These are phyloP conservation scores for Coemansia umbellata DNA, from an alignment of 192 early-diverging fungal species.

Conservation along the genomic window DNA sequence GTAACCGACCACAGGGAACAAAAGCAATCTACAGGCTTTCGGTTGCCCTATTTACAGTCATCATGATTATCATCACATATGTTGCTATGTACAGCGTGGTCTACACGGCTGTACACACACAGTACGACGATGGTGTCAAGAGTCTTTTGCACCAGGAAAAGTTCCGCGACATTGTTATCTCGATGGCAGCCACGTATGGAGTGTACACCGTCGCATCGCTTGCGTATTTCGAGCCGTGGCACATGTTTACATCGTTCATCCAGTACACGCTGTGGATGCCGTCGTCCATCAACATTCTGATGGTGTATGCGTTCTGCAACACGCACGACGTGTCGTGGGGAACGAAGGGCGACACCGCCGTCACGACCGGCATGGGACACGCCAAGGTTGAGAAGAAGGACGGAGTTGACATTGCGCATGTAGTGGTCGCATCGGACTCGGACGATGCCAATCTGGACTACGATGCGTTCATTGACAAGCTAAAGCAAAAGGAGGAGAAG, in stretches of 20 bases:
- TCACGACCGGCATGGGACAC: conserved; percentile 66
- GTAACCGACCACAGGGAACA: conserved; percentile 94
- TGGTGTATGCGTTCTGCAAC: conserved; percentile 93
- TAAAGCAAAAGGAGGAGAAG: conserved; percentile 53
- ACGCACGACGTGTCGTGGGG: conserved; percentile 96
- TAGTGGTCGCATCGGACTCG: conserved; percentile 69
- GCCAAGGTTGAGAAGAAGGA: conserved; percentile 71
- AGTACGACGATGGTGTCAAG: conserved; percentile 42
- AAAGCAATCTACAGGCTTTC: conserved; percentile 69
- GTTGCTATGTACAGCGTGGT: conserved; percentile 63
- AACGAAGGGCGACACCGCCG: conserved; percentile 83
- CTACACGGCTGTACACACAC: conserved; percentile 43
- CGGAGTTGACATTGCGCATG: conserved; percentile 65
- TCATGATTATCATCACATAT: conserved; percentile 85
- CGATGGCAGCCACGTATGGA: conserved; percentile 76
- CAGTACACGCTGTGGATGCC: conserved; percentile 87
- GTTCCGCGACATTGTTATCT: conserved; percentile 79
- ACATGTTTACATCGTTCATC: conserved; percentile 85
- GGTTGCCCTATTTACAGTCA: conserved; percentile 78
- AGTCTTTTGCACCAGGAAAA: conserved; percentile 48
- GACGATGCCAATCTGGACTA: conserved; percentile 82
- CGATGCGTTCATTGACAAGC: conserved; percentile 66
- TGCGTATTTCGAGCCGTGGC: conserved; percentile 83
- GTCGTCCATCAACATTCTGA: conserved; percentile 87
- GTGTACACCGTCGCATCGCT: conserved; percentile 78